Evolutionary conservation across 2,329 filamentous ascomycete genomes (phyloP), one percentile per base, ranked within the genome.

Genomic region (Arthrinium phaeospermum): DNA sequence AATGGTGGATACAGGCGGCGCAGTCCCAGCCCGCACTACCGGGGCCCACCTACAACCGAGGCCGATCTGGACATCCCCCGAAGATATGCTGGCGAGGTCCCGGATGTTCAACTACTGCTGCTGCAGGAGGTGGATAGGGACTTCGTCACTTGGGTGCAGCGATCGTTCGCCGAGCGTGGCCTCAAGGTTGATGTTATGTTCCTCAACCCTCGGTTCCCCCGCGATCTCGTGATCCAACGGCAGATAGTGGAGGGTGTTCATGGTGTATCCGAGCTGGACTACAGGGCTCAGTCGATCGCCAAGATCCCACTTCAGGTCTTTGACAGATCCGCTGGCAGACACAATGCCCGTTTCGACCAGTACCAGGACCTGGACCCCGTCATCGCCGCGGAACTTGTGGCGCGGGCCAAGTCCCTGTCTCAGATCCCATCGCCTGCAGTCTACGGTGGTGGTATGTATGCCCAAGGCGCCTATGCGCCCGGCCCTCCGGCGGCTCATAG

Each of bases 231-330:
- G n/a, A 90, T 98, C 70, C 91, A 94, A 76, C 89, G 93, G 70
- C 94, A 98, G 80, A 93, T 97, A 49, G 85, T 95, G 14, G 95
- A 98, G 81, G 96, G 96, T 24, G 96, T 98, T 1, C 89, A 94
- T 70, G 96, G 93, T 12, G 93, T 98, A 19, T 91, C 94, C 6
- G 92, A 94, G 77, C 88, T 98, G 19, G 91, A 93, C 73, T 86
- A 90, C 69, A 86, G 87, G 67, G 90, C 94, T 30, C 92, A 97
- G 78, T 86, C 87, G 46, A 88, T 88, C 1, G 91, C 91, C 75
- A 95, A 92, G 79, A 92, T 98, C 69, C 90, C 93, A 0, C 85
- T 98, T 3, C 94, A 96, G 77, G 90, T 97, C 7, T 98, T 98
- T 79, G 93, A 97, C 82, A 92, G 95, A 37, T 92, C 90, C 53